phyloP scores from a whole-genome alignment of 495 filamentous ascomycete genomes.

The Penicillium chermesinum region DNA sequence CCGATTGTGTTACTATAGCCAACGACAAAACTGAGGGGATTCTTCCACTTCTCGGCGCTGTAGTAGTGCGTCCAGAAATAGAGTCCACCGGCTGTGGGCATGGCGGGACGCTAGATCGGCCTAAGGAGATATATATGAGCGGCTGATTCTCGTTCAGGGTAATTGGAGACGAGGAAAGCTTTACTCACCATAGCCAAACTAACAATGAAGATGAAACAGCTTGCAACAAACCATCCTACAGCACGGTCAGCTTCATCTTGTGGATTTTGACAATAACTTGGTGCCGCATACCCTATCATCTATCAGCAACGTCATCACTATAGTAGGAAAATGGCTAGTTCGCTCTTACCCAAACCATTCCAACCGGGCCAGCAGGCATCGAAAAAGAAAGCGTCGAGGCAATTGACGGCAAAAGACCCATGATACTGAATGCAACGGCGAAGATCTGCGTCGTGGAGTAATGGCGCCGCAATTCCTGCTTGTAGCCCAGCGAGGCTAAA shows the following conservation, averaged over 20 bases:
- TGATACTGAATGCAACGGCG: slow-evolving; percentile 68
- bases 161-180: neutral
- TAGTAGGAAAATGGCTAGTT: neutral
- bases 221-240: slow-evolving; percentile 58
- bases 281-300: slow-evolving; percentile 18
- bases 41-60: slow-evolving; percentile 52
- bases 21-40: slow-evolving; percentile 62
- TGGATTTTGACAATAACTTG: too few species aligned
- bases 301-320: neutral
- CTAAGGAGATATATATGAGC: slow-evolving; percentile 17
- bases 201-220: slow-evolving; percentile 58
- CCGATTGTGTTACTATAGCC: slow-evolving; percentile 70
- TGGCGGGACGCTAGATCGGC: slow-evolving; percentile 63
- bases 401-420: slow-evolving; percentile 68
- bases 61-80: slow-evolving; percentile 74
- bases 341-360: slow-evolving; percentile 65
- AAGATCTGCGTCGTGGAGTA: slow-evolving; percentile 65
- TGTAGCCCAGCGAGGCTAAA: slow-evolving; percentile 53
- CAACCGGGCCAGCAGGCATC: slow-evolving; percentile 61
- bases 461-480: slow-evolving; percentile 62
- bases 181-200: slow-evolving; percentile 55
- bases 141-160: neutral
- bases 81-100: slow-evolving; percentile 65
- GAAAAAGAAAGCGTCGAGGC: slow-evolving; percentile 61
- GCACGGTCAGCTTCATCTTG: slow-evolving; percentile 4